Conservation (phyloP, 2,329 filamentous ascomycete species). For the Microdochium paspali region DNA sequence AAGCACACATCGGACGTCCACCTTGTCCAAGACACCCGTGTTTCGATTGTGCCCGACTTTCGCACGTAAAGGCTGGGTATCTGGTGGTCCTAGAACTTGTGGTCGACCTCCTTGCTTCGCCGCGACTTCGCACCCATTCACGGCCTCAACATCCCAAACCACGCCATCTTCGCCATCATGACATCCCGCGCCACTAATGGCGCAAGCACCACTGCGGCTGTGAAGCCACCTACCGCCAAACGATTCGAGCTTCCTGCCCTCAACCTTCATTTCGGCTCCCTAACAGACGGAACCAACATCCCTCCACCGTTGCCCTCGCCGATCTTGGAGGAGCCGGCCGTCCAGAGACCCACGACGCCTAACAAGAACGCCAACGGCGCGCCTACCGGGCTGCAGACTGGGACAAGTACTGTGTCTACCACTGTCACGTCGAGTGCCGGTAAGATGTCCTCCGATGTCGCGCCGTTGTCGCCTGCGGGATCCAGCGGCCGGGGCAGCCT, state of each 20-base stretch:
- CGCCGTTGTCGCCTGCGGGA: conserved; percentile 34
- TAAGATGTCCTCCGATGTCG: conserved; percentile 3
- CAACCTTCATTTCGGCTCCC: conserved; percentile 47
- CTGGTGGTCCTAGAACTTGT: too few species aligned
- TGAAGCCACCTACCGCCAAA: conserved; percentile 12
- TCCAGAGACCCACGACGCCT: conserved; percentile 24
- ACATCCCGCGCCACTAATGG: not conserved
- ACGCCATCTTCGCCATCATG: not conserved
- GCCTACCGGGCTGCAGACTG: not conserved
- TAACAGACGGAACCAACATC: conserved; percentile 53
- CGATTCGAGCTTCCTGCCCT: conserved; percentile 50
- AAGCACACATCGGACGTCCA: too few species aligned
- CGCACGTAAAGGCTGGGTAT: too few species aligned
- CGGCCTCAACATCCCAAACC: too few species aligned
- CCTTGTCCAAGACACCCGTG: too few species aligned
- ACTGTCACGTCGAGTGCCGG: conserved; percentile 4
- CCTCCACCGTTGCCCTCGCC: conserved; percentile 49
- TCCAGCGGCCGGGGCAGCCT: conserved; percentile 48
- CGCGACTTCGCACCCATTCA: too few species aligned
- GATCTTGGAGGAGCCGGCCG: conserved; percentile 33
- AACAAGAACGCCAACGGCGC: conserved; percentile 1
- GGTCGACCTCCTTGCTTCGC: too few species aligned
- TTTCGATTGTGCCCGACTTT: too few species aligned
- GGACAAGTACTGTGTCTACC: not conserved
- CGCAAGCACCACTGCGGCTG: not conserved